These are phyloP conservation scores for Ganoderma leucocontextum DNA, from an alignment of 1,284 basidiomycete species.

Conservation along the genomic window DNA sequence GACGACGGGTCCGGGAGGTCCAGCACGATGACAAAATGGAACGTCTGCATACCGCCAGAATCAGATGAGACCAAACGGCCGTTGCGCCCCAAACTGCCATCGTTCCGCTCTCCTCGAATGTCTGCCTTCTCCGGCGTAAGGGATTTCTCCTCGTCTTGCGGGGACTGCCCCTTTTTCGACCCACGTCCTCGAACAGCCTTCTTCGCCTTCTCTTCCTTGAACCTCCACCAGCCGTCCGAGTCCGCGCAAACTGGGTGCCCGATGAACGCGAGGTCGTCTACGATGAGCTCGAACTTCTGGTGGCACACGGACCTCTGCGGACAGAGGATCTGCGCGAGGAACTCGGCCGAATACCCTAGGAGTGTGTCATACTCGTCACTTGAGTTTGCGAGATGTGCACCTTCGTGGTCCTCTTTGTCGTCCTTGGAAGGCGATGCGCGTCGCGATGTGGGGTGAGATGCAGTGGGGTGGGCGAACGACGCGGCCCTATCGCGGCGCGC, in stretches of 20 bases:
- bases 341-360: conserved; percentile 84
- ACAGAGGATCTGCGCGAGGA: conserved; percentile 84
- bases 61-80: conserved; percentile 26
- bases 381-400: conserved; percentile 32
- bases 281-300: conserved; percentile 92
- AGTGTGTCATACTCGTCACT: conserved; percentile 66
- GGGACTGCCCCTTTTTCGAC: conserved; percentile 50
- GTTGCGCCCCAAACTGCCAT: not conserved
- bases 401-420: conserved; percentile 26
- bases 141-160: conserved; percentile 33
- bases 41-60: conserved; percentile 72
- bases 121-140: conserved; percentile 37
- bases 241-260: conserved; percentile 93
- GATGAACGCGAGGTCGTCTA: conserved; percentile 94
- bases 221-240: conserved; percentile 76
- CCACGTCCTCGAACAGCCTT: conserved; percentile 60
- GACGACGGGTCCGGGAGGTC: conserved; percentile 91
- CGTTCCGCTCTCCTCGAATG: conserved; percentile 9
- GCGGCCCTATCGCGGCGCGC: conserved; percentile 38
- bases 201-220: conserved; percentile 66
- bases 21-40: conserved; percentile 89
- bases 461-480: conserved; percentile 39
- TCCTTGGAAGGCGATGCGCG: conserved; percentile 43
- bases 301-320: conserved; percentile 87
- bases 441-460: conserved; percentile 41